Evolutionary conservation across 148 eudicot species (phyloP), one percentile per base, ranked within the genome.

Genomic region (Cornus kousa): DNA sequence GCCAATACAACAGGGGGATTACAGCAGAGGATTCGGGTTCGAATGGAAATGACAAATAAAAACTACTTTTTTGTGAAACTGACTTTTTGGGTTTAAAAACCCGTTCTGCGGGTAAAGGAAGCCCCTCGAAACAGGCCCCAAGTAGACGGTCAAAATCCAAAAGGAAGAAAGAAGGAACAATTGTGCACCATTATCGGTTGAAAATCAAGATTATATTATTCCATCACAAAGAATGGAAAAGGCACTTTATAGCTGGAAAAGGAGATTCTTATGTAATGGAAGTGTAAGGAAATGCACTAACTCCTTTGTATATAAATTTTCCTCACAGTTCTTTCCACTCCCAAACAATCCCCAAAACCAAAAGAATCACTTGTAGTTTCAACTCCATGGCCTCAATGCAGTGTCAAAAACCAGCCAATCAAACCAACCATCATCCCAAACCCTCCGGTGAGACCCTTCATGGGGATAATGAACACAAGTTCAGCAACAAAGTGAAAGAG

Each of bases 371-470:
- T 57, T 35, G 3, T 57, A 14, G 64, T 57, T 57, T 57, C 64
- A 62, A n/a, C 12, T 8, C 70, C 77, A 89, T 89, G 90, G 88
- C 86, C 57, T 79, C 87, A 66, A 22, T 64, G 67, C 85, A 87
- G 66, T 64, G 72, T 31, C 86, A 87, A 40, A 87, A 81, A 65
- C 82, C 84, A 48, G 62, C 76, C 60, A 76, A 77, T 70, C 79
- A 82, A 70, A 74, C 66, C 59, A 57, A 28, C 10, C 76, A 73
- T 17, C 23, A 67, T 57, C 86, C 87, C 35, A 89, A 85, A 74
- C 84, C 87, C 43, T 37, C 75, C 55, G 50, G 57, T 22, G 80
- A 80, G 68, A 37, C 46, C 78, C 73, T 43, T 10, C 68, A 46
- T 8, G 78, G 68, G 55, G 62, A 80, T 48, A 67, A 77, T 37